Percentiles rank a stretch among this genome's conserved stretches.
These are phyloP conservation scores for Poterioochromonas sp. DNA, from an alignment of 352 stramenopile species.

Conservation along the genomic window DNA sequence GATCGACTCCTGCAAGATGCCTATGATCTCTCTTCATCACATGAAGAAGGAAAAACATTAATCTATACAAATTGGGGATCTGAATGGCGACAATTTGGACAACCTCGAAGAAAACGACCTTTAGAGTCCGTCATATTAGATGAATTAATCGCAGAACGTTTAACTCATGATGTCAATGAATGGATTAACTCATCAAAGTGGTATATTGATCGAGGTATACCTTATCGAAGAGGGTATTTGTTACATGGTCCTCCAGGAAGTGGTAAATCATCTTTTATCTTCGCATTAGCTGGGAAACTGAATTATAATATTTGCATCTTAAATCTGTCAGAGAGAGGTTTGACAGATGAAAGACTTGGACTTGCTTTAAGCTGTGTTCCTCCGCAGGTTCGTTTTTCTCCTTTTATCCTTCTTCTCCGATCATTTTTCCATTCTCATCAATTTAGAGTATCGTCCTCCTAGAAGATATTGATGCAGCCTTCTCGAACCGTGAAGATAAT, in stretches of 20 bases:
- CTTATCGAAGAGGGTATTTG: slow-evolving; percentile 64
- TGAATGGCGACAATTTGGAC: slow-evolving; percentile 40
- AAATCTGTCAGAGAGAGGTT: slow-evolving; percentile 38
- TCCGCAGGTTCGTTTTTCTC: not conserved
- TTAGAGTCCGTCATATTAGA: slow-evolving; percentile 38
- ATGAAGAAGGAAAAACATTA: slow-evolving; percentile 37
- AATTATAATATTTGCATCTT: slow-evolving; percentile 57
- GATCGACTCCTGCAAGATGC: slow-evolving; percentile 24
- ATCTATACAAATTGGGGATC: slow-evolving; percentile 40
- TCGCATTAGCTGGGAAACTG: slow-evolving; percentile 64
- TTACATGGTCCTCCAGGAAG: slow-evolving; percentile 72
- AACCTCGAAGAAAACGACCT: slow-evolving; percentile 28
- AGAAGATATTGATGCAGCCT: slow-evolving; percentile 48
- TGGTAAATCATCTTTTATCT: slow-evolving; percentile 75
- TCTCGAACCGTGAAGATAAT: slow-evolving; percentile 27
- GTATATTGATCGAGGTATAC: slow-evolving; percentile 40
- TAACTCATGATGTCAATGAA: slow-evolving; percentile 35
- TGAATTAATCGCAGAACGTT: not conserved
- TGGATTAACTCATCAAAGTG: slow-evolving; percentile 32
- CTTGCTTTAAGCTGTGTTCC: slow-evolving; percentile 34
- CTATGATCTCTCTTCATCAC: not conserved
- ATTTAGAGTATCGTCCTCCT: slow-evolving; percentile 42
- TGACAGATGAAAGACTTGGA: slow-evolving; percentile 43
- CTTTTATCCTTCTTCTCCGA: not conserved
- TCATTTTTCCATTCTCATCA: not conserved